Conservation (phyloP, 106 monocot genomes). For the Alisma plantagoaquatica region DNA sequence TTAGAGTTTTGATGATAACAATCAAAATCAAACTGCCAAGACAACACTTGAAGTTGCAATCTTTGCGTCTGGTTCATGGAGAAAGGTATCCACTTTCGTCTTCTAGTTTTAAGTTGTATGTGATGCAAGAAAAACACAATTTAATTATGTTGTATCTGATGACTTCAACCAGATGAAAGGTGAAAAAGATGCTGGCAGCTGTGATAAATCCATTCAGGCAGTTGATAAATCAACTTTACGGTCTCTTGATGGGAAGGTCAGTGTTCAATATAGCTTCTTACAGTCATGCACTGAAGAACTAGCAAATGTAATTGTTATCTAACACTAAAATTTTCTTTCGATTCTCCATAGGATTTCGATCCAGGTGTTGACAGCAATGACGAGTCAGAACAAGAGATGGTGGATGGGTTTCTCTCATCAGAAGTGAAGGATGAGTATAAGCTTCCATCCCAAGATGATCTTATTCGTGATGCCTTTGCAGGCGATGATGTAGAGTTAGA, state of each 20-base stretch:
- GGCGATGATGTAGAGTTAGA: conserved; percentile 74
- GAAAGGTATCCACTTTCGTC: too few relatives aligned
- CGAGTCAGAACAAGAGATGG: conserved; percentile 72
- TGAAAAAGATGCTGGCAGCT: too few relatives aligned
- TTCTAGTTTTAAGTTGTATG: too few relatives aligned
- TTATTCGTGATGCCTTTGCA: conserved; percentile 59
- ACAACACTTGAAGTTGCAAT: conserved; percentile 68
- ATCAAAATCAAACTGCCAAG: conserved; percentile 38
- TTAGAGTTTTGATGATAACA: conserved; percentile 60
- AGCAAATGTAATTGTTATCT: not conserved
- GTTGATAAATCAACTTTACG: too few relatives aligned
- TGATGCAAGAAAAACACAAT: too few relatives aligned
- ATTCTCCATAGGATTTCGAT: conserved; percentile 12
- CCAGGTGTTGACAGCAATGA: conserved; percentile 29
- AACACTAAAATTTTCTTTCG: not conserved
- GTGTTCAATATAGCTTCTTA: too few relatives aligned
- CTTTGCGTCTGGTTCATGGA: conserved; percentile 64
- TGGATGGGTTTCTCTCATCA: conserved; percentile 49
- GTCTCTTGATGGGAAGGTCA: too few relatives aligned
- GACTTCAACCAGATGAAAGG: too few relatives aligned
- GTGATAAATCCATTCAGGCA: too few relatives aligned
- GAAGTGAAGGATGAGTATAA: conserved; percentile 28
- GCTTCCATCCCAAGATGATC: conserved; percentile 58
- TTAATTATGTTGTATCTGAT: too few relatives aligned
- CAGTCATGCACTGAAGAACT: not conserved